Evolutionary conservation across 805 yeast genomes (phyloP), one percentile per base, ranked within the genome.

Genomic region (Kurtzmaniella cleridarum): DNA sequence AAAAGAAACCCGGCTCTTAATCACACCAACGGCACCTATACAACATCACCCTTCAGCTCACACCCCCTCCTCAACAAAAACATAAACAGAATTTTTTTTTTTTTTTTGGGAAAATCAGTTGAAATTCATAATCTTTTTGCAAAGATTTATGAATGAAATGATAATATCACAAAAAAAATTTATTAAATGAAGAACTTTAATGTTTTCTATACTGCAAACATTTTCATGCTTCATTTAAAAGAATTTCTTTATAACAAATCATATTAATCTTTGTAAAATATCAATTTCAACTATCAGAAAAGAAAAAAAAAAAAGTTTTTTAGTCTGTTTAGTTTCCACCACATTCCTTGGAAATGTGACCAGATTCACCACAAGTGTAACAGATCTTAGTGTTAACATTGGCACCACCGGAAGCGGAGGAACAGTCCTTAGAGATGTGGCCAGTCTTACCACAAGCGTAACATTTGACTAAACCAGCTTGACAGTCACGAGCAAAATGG

Each of bases 401-500:
- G 18, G 61, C 57, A 46, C 75, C 80, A 45, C 74, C 73, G 36
- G 79, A 57, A 42, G 76, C 73, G 36, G 78, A 65, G 44, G 74
- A 64, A 68, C 96, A 88, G 49, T 84, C 95, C 64, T 79, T 85
- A 46, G 93, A 80, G 54, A 87, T 79, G 72, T 90, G 97, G 41
- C 96, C 96, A 46, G 77, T 71, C 64, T 81, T 79, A 53, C 96
- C 96, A 68, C 97, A 89, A 46, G 90, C 84, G 76, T 87, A 90
- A 69, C 97, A 89, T 68, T 86, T 86, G 59, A 79, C 75, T 40
- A 53, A 53, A 41, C 79, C 75, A 51, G 79, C 81, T 62, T 80
- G 83, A 68, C 96, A 87, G 64, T 87, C 95, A 70, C 86, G 83
- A 49, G 95, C 95, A 68, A 81, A 83, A 65, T 88, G 95, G 79